phyloP scores from a whole-genome alignment of 768 basidiomycete species.

The Neoboletus subvelutipes region DNA sequence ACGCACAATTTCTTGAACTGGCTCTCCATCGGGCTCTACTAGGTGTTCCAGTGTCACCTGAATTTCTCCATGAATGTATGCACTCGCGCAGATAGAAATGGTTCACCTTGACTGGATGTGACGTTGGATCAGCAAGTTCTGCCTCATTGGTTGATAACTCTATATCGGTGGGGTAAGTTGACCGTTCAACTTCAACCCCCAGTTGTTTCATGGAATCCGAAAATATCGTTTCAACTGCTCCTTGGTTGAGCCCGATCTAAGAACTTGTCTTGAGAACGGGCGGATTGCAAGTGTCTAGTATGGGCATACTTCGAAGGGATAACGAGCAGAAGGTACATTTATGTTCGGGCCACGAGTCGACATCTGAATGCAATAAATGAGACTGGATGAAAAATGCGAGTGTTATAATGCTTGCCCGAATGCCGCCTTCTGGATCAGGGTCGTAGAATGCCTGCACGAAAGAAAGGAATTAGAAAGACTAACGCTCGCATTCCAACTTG shows the following conservation, averaged over 20 bases:
- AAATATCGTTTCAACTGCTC: conserved; percentile 35
- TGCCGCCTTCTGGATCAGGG: conserved; percentile 57
- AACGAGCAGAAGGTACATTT: conserved; percentile 58
- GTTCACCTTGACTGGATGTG: conserved; percentile 24
- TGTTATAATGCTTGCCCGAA: conserved; percentile 42
- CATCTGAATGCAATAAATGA: conserved; percentile 39
- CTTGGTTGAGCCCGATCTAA: conserved; percentile 36
- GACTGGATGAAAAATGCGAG: neutral
- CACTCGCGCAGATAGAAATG: neutral
- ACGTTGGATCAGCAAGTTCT: conserved; percentile 21
- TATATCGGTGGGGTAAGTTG: conserved; percentile 29
- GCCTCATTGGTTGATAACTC: conserved; percentile 28
- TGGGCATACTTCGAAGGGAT: conserved; percentile 61
- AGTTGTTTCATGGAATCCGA: conserved; percentile 33
- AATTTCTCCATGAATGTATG: neutral
- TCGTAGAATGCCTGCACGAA: conserved; percentile 68
- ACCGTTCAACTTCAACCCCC: conserved; percentile 34
- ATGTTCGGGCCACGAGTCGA: conserved; percentile 62
- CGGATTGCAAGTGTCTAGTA: neutral
- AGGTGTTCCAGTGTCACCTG: conserved; percentile 24
- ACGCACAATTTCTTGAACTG: conserved; percentile 52
- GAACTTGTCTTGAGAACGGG: neutral
- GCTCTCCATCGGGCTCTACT: conserved; percentile 31
- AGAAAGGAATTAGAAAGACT: neutral
- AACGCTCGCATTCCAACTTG: neutral